Conservation (phyloP, 108 stramenopile species). For the Cyclostephanos tholiformis region DNA sequence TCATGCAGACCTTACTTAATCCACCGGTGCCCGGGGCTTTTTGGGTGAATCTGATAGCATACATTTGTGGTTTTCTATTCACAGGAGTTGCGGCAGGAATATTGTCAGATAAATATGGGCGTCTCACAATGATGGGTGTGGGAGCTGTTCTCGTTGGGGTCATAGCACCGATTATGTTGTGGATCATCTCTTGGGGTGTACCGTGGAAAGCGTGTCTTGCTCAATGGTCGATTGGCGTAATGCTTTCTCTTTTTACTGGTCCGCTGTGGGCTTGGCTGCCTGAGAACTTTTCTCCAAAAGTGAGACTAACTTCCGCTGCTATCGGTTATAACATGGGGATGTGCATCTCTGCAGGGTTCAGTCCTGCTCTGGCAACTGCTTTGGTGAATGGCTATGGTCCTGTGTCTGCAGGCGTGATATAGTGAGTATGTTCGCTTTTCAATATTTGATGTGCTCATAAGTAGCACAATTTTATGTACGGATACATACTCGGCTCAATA, state of each 20-base stretch:
- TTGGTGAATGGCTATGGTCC: conserved; percentile 44
- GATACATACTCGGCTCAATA: neutral
- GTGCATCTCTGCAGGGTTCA: conserved; percentile 60
- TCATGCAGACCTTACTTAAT: conserved; percentile 62
- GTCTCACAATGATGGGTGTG: conserved; percentile 54
- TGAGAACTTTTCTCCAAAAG: conserved; percentile 64
- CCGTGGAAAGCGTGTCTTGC: conserved; percentile 44
- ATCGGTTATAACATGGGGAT: conserved; percentile 71
- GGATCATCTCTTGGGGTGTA: conserved; percentile 55
- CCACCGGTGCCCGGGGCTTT: conserved; percentile 68
- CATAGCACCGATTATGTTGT: conserved; percentile 51
- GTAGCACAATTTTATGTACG: neutral
- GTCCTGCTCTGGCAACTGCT: conserved; percentile 65
- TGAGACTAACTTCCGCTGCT: conserved; percentile 61
- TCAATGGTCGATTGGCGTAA: conserved; percentile 56
- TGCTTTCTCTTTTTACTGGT: conserved; percentile 61
- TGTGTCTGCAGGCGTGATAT: conserved; percentile 55
- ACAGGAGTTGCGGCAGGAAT: conserved; percentile 55
- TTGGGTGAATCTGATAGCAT: conserved; percentile 58
- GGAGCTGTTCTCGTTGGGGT: conserved; percentile 43
- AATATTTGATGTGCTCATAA: neutral
- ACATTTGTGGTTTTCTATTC: conserved; percentile 49
- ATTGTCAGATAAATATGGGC: conserved; percentile 60
- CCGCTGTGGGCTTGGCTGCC: conserved; percentile 68
- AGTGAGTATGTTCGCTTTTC: conserved; percentile 10